phyloP scores from a whole-genome alignment of 371 early-diverging fungal species.

The Apophysomyces elegans region DNA sequence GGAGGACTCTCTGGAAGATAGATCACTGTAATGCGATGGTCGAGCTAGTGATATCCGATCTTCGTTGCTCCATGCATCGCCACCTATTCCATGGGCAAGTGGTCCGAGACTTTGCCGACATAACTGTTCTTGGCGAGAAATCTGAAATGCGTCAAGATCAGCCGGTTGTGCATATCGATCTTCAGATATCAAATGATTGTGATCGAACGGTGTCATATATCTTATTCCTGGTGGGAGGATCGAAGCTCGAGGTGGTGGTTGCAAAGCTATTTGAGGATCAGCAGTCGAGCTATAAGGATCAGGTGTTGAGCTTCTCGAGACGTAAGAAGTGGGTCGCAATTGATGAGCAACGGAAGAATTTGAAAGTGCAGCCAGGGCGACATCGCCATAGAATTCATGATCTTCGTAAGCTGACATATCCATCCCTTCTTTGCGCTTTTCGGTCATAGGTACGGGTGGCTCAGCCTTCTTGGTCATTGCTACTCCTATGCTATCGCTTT shows the following conservation, averaged over 20 bases:
- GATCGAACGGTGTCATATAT: background rate
- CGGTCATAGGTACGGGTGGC: background rate
- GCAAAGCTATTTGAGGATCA: background rate
- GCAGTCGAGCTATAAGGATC: background rate
- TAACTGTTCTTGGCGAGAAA: background rate
- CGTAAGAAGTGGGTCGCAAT: background rate
- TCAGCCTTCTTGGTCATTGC: background rate
- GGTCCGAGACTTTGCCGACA: background rate
- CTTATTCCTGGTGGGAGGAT: background rate
- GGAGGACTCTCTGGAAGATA: background rate
- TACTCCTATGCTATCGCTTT: background rate
- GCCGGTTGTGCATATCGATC: background rate
- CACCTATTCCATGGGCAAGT: background rate
- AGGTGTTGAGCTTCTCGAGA: background rate
- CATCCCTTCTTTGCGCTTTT: background rate
- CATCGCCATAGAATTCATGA: background rate
- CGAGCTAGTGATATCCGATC: background rate
- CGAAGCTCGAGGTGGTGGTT: background rate
- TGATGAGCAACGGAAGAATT: background rate
- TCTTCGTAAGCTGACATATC: background rate
- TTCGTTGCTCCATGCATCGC: conserved; percentile 7
- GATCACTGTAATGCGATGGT: background rate
- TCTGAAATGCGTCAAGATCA: background rate
- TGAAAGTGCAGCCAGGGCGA: conserved; percentile 3
- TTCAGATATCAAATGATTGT: background rate